Base-by-base conservation (phyloP, 768 basidiomycete species). In the Suillus decipiens region DNA sequence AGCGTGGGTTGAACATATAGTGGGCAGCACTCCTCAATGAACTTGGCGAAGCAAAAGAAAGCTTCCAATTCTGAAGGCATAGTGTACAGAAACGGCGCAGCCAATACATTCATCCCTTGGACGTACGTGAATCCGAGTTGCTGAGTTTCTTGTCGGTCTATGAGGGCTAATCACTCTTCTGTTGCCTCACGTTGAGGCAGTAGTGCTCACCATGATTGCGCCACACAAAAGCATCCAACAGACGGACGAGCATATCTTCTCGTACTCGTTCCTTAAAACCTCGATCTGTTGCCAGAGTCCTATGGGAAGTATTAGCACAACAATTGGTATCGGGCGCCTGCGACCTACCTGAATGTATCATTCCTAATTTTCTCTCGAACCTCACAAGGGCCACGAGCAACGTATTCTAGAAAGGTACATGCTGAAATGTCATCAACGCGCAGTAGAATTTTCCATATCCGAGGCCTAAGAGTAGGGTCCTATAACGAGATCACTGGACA, bases 211-310 rank as follows among this genome's bases (percentile, higher is more conserved):
- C 93, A 66, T 93, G 84, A 76, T 89, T 96, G 66, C 93, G 82
- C 97, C 96, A 99, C 3, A 98, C 96, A 76, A 98, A 99, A 2
- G 96, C 97, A 72, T 99, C 97, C 47, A 99, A 78, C n/a, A 98
- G 78, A 48, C 97, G 88, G 64, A 99, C 91, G 28, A 99, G 85
- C 93, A 96, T 96, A 69, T 96, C 95, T 77, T 99, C 96, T 36
- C 92, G 88, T 15, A 99, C 97, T 61, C 93, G 89, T 71, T 96
- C 93, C 76, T 96, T 97, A 80, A 99, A 99, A n/a, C 92, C 93
- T 69, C 89, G 87, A 75, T 99, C 97, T 1, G 96, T 99, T 2
- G 96, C 96, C 28, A 99, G 77, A 17, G 97, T 99, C 63, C 93
- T 92, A 66, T 36, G 42, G 37, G 56, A 58, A 28, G 43, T n/a